A percentile compares a stretch with the other conserved stretches of the same genome.
These are phyloP conservation scores for Lachancea sp. DNA, from an alignment of 805 yeast genomes.

Conservation along the genomic window DNA sequence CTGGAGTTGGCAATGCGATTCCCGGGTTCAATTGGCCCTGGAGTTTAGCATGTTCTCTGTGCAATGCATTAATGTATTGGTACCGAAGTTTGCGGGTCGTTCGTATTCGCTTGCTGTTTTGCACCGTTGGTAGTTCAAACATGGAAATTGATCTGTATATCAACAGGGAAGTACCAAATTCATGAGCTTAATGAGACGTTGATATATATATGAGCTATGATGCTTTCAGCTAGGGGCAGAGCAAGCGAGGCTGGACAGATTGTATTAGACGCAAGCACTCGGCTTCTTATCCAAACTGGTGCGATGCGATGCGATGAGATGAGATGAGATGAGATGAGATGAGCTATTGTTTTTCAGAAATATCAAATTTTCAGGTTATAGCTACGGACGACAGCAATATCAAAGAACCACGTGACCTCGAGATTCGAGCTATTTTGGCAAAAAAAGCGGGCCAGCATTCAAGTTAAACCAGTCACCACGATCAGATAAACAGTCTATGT, in stretches of 20 bases:
- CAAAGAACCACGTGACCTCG: not conserved
- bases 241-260: not conserved
- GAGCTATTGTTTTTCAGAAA: not conserved
- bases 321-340: conserved; percentile 5
- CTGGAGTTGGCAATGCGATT: conserved; percentile 22
- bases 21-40: not conserved
- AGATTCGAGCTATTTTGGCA: too few species aligned
- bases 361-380: not conserved
- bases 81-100: conserved; percentile 24
- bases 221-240: not conserved
- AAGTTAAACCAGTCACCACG: too few species aligned
- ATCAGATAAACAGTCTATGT: too few species aligned
- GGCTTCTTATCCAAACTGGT: too few species aligned
- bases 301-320: conserved; percentile 4
- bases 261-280: too few species aligned
- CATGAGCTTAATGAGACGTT: not conserved
- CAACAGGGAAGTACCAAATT: not conserved
- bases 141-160: conserved; percentile 8
- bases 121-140: conserved; percentile 26
- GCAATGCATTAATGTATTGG: conserved; percentile 21
- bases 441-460: too few species aligned
- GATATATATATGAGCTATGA: not conserved
- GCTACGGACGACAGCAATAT: not conserved
- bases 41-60: conserved; percentile 14
- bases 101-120: conserved; percentile 14